Percentiles rank a stretch among this genome's conserved stretches.
Conservation (phyloP, 768 basidiomycete genomes). For the Agaricus bisporus region DNA sequence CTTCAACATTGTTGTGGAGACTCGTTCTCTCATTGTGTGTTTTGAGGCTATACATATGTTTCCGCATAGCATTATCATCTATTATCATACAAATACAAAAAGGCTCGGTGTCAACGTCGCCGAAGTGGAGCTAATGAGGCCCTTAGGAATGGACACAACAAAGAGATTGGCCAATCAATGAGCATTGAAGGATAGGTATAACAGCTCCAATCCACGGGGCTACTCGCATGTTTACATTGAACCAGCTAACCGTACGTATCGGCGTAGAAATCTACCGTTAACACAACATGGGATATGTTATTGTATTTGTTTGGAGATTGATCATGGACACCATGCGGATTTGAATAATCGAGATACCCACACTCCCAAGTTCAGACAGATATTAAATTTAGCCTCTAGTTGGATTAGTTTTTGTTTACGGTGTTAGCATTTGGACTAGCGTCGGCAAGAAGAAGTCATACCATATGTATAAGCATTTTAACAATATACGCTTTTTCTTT, state of each 20-base stretch:
- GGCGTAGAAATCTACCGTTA: not conserved
- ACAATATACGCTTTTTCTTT: not conserved
- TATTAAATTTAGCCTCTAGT: not conserved
- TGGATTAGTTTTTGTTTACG: not conserved
- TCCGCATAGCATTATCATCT: too few relatives aligned
- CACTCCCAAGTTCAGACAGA: not conserved
- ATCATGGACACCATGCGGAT: not conserved
- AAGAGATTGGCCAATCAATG: too few relatives aligned
- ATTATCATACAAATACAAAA: not conserved
- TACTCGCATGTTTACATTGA: too few relatives aligned
- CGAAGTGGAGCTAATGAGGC: too few relatives aligned
- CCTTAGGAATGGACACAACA: too few relatives aligned
- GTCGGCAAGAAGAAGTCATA: not conserved
- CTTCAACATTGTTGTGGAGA: not conserved
- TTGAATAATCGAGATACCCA: not conserved
- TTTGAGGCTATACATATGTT: not conserved
- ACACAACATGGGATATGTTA: not conserved
- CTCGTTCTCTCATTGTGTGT: too few relatives aligned
- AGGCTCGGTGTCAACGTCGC: not conserved
- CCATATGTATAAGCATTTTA: not conserved
- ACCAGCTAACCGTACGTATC: too few relatives aligned
- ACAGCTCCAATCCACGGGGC: too few relatives aligned
- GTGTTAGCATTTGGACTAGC: not conserved
- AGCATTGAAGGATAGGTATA: too few relatives aligned
- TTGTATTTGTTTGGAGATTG: not conserved